A percentile compares a stretch with the other conserved stretches of the same genome.
phyloP scores from a whole-genome alignment of 305 asterid species.

The Fraxinus velutina region DNA sequence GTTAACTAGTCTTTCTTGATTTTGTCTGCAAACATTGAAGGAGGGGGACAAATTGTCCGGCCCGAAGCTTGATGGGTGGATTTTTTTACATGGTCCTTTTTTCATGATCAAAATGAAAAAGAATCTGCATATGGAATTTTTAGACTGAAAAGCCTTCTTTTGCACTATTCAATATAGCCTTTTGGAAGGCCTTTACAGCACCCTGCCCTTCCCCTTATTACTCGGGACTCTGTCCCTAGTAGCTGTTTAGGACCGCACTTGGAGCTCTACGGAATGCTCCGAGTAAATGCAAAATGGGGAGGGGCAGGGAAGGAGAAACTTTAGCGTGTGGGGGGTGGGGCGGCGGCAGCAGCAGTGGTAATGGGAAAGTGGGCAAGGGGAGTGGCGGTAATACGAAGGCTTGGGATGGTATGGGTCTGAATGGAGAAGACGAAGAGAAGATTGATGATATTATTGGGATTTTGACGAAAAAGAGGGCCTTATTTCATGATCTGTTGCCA shows the following conservation, averaged over 20 bases:
- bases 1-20: neutral
- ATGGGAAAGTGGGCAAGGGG: neutral
- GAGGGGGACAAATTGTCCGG: neutral
- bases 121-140: neutral
- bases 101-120: neutral
- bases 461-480: neutral
- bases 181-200: neutral
- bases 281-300: neutral
- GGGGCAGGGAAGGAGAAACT: neutral
- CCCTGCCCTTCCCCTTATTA: neutral
- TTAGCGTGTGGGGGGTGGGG: neutral
- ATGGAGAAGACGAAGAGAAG: neutral
- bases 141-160: neutral
- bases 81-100: neutral
- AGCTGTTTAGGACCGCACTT: neutral
- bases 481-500: neutral
- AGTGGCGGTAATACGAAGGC: neutral
- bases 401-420: neutral
- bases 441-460: neutral
- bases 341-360: neutral
- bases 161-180: neutral
- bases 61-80: neutral
- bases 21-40: neutral
- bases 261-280: neutral
- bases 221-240: neutral